phyloP scores from a whole-genome alignment of 2,329 filamentous ascomycete genomes.

The Fusarium goolgardi region DNA sequence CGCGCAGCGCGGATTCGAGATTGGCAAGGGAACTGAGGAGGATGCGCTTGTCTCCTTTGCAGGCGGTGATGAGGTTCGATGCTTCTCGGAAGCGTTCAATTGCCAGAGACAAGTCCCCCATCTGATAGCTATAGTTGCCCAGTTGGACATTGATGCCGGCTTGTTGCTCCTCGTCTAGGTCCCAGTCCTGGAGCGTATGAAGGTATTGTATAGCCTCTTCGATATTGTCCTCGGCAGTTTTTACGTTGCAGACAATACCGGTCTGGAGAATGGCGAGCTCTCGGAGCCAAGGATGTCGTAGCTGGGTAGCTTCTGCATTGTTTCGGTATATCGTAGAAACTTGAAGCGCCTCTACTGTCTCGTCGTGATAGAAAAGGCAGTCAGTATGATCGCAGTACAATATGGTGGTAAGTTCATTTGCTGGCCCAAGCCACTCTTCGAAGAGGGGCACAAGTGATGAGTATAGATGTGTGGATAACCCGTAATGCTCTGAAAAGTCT shows the following conservation, averaged over 20 bases:
- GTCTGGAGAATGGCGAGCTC: slow-evolving; percentile 51
- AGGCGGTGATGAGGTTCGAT: slow-evolving; percentile 44
- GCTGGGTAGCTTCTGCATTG: slow-evolving; percentile 47
- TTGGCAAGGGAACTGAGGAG: slow-evolving; percentile 51
- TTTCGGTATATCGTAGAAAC: slow-evolving; percentile 47
- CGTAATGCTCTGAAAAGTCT: slow-evolving; percentile 51
- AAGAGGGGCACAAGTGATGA: slow-evolving; percentile 48
- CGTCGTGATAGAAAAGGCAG: slow-evolving; percentile 47
- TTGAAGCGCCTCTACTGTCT: slow-evolving; percentile 46
- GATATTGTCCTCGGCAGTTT: slow-evolving; percentile 47
- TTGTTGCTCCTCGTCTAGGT: slow-evolving; percentile 49
- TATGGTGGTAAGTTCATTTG: slow-evolving; percentile 50
- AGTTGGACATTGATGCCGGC: slow-evolving; percentile 50
- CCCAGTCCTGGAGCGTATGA: slow-evolving; percentile 47
- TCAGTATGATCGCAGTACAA: slow-evolving; percentile 53
- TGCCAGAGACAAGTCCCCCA: slow-evolving; percentile 46
- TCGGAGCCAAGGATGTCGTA: slow-evolving; percentile 48
- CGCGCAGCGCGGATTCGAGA: slow-evolving; percentile 47
- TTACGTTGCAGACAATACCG: slow-evolving; percentile 47
- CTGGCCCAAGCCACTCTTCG: slow-evolving; percentile 49
- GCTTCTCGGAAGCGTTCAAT: slow-evolving; percentile 49
- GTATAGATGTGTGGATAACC: slow-evolving; percentile 50
- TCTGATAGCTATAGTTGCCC: slow-evolving; percentile 50
- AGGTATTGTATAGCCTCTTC: slow-evolving; percentile 49
- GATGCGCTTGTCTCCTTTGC: slow-evolving; percentile 50